phyloP scores from a whole-genome alignment of 2,329 filamentous ascomycete genomes.

The Aspergillus flavus region DNA sequence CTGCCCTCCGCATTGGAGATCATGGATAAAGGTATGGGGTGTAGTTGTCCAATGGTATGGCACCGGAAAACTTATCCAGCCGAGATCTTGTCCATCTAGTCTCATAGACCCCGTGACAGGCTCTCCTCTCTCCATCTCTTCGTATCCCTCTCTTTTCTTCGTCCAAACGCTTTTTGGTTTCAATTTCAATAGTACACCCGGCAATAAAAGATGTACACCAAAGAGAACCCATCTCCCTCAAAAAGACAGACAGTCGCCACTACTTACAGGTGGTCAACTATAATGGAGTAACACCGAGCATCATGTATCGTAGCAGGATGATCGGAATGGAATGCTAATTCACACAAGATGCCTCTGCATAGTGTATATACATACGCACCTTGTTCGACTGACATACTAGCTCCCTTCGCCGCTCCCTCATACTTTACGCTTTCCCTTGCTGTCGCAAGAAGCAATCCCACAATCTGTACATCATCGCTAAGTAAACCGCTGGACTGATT shows the following conservation, averaged over 20 bases:
- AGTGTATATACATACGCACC: background rate
- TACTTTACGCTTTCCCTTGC: too few species aligned
- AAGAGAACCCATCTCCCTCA: background rate
- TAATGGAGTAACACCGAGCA: background rate
- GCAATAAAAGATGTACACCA: background rate
- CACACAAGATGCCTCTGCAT: background rate
- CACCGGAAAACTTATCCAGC: conserved; percentile 13
- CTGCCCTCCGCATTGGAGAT: background rate
- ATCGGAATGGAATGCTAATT: background rate
- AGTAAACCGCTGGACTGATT: background rate
- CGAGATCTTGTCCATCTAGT: background rate
- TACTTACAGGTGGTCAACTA: background rate
- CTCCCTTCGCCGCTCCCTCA: background rate
- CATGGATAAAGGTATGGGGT: background rate
- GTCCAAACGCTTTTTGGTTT: background rate
- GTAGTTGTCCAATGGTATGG: background rate
- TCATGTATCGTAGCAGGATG: background rate
- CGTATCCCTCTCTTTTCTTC: background rate
- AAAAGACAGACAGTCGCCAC: background rate
- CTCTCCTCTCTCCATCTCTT: background rate
- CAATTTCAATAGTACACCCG: background rate
- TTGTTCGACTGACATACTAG: background rate
- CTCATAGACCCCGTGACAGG: background rate
- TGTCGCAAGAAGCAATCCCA: background rate
- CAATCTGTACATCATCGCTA: background rate